Evolutionary conservation across 768 basidiomycete species (phyloP), one percentile per base, ranked within the genome.

Genomic region (Xerocomellus amylosporus): DNA sequence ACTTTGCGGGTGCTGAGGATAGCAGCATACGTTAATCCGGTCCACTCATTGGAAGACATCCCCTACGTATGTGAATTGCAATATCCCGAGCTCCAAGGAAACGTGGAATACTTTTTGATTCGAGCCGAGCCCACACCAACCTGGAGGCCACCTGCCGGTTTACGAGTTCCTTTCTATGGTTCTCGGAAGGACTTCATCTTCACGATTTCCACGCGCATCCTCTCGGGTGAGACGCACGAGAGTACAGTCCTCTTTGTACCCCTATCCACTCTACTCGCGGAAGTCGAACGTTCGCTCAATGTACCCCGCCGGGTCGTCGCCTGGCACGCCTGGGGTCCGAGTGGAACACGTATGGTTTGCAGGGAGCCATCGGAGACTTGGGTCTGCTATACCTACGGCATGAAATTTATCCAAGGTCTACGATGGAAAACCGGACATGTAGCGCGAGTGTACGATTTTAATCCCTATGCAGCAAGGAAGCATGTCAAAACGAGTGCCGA

Each of bases 331-430:
- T 74, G 73, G 73, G 73, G 74, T 17, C 69, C 71, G 2, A 19
- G 15, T 5, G 55, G 56, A 36, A 58, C 73, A 4, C 70, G 71
- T 39, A 68, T 74, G 61, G 20, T 72, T 24, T 54, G 34, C 36
- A 57, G 66, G 26, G 58, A 55, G 5, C 64, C 67, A 14, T 68
- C 68, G 19, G 67, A 70, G 6, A 58, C 46, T 14, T 75, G 73
- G 74, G 66, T 74, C 20, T 73, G 73, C 43, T 72, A 68, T 50
- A 55, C 70, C 15, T 70, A 73, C 24, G 74, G 74, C 3, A 67
- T 66, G 60, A 73, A 62, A 33, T 74, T 67, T 24, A 54, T 72
- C 17, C 66, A 61, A 36, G 57, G 59, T 41, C 38, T 67, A 28
- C 58, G 56, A 31, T 69, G 70, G 61, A 60, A 57, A 8, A 20